Percentiles rank a stretch among this genome's conserved stretches.
These are phyloP conservation scores for Fusarium austroafricanum DNA, from an alignment of 2,329 filamentous ascomycete genomes.

Conservation along the genomic window DNA sequence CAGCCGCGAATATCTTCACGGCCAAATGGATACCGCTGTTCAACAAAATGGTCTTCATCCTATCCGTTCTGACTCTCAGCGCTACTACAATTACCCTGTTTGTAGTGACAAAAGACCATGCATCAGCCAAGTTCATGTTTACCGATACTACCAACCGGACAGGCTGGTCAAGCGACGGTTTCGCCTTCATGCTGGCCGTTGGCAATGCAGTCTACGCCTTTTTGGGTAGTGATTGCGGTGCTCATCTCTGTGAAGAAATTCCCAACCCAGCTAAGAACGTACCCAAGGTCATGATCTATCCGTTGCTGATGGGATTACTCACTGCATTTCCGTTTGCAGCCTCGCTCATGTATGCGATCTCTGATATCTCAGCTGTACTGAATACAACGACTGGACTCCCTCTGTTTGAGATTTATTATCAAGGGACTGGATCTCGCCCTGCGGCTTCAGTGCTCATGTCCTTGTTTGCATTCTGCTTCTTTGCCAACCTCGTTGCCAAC, in stretches of 20 bases:
- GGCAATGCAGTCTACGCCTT: conserved; percentile 36
- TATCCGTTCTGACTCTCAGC: conserved; percentile 16
- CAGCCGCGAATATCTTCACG: conserved; percentile 71
- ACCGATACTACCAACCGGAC: conserved; percentile 24
- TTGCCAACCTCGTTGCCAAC: conserved; percentile 34
- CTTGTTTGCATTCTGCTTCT: conserved; percentile 40
- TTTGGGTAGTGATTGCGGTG: conserved; percentile 39
- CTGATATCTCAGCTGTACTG: conserved; percentile 31
- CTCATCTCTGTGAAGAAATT: conserved; percentile 43
- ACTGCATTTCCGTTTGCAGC: conserved; percentile 39
- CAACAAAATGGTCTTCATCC: conserved; percentile 30
- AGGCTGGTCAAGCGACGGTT: conserved; percentile 30
- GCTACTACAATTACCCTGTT: conserved; percentile 27
- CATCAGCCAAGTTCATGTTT: conserved; percentile 25
- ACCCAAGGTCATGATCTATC: conserved; percentile 38
- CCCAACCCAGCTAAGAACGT: conserved; percentile 42
- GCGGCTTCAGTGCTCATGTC: conserved; percentile 34
- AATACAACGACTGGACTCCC: conserved; percentile 28
- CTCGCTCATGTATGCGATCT: conserved; percentile 29
- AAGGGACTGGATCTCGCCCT: conserved; percentile 28
- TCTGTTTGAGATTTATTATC: conserved; percentile 38
- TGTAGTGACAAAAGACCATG: conserved; percentile 12
- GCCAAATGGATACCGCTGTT: conserved; percentile 32
- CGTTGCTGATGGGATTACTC: conserved; percentile 33
- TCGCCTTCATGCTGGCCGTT: conserved; percentile 29